Evolutionary conservation across 2,329 filamentous ascomycete species (phyloP), one percentile per base, ranked within the genome.

Genomic region (Aphanocladium album): DNA sequence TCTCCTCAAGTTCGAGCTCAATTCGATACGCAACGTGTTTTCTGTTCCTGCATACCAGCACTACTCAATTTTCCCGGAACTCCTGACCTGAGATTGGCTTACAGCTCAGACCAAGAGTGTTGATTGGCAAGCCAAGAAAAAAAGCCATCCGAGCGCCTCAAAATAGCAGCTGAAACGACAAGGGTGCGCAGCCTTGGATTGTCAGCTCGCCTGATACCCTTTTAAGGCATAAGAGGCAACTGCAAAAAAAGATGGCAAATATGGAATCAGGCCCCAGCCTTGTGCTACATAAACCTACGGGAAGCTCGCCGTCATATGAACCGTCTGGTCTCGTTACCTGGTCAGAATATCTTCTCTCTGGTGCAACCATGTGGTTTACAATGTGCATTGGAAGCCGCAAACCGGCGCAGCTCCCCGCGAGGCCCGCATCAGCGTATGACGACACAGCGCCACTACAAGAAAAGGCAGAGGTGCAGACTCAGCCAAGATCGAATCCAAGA

Each of bases 321-420:
- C 33, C 45, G 33, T 16, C 54, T 27, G 45, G 19, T 11, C 8
- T 57, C n/a, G 11, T 11, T 57, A 39, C 54, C 19, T 35, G 19
- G 39, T 35, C 30, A 3, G 39, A 50, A 37, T 25, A 49, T 7
- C 3, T 62, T 9, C n/a, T 27, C 3, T 41, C 27, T 19, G n/a
- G 35, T 19, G 25, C 25, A 21, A 30, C 47, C 12, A 58, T 53
- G 53, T 60, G 56, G 61, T 57, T 62, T 35, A 60, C 25, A 23
- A 57, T 21, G n/a, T 62, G 61, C 21, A 35, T 60, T 4, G 61
- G 57, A 25, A 43, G 9, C 39, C 50, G 57, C 37, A 62, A 59
- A 47, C 27, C 54, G 43, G 43, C 16, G 4, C 39, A 47, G 37
- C 50, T 23, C 9, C 9, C 3, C 47, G 17, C 33, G 39, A 35